Evolutionary conservation across 768 basidiomycete species (phyloP).

Genomic region (Neoboletus magnificus): DNA sequence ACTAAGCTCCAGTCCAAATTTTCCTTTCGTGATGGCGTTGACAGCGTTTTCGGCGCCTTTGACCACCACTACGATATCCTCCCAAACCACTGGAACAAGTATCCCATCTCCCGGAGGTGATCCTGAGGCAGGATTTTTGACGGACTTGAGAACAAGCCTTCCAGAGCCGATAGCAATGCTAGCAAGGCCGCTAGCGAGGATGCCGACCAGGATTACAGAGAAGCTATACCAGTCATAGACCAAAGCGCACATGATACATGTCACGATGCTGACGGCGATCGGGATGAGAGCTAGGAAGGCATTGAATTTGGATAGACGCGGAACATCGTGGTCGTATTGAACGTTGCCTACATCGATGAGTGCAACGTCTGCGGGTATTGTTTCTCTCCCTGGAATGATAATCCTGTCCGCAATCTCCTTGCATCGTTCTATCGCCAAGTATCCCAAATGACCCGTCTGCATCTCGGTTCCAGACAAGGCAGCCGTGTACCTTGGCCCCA

Average conservation of each 20-base stretch:
- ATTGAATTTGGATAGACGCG: background rate
- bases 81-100: constrained; percentile 10
- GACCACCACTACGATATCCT: constrained; percentile 24
- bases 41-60: constrained; percentile 28
- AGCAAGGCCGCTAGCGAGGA: constrained; percentile 29
- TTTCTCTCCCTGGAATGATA: constrained; percentile 12
- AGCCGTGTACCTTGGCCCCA: constrained; percentile 26
- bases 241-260: constrained; percentile 24
- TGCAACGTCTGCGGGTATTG: constrained; percentile 12
- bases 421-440: constrained; percentile 23
- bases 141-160: constrained; percentile 12
- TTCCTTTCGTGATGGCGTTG: constrained; percentile 29
- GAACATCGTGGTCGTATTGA: background rate
- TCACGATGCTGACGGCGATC: constrained; percentile 22
- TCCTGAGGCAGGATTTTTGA: constrained; percentile 9
- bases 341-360: constrained; percentile 16
- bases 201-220: constrained; percentile 30
- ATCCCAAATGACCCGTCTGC: constrained; percentile 29
- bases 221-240: constrained; percentile 31
- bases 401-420: background rate
- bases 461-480: constrained; percentile 27
- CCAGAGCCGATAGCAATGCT: constrained; percentile 27
- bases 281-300: constrained; percentile 20
- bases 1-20: constrained; percentile 17
- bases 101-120: constrained; percentile 28